Percentiles rank a stretch among this genome's conserved stretches.
phyloP scores from a whole-genome alignment of 1,284 basidiomycete species.

The Cutaneotrichosporon sp. region DNA sequence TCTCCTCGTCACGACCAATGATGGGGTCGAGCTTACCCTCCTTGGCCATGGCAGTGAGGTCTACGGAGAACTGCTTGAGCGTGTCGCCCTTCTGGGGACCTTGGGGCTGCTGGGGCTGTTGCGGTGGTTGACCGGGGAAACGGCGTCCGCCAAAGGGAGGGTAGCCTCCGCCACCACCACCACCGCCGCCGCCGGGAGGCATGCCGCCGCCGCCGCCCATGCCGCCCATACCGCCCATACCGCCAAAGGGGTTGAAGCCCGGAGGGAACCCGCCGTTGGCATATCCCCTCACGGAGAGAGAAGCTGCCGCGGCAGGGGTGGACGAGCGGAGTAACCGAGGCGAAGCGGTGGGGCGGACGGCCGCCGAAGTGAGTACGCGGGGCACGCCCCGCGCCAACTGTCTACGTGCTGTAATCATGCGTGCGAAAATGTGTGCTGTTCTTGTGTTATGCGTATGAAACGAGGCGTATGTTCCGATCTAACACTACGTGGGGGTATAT shows the following conservation, averaged over 20 bases:
- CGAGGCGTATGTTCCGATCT: neutral
- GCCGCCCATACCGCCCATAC: neutral
- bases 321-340: neutral
- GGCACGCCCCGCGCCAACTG: constrained; percentile 7
- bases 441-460: neutral
- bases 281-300: neutral
- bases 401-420: constrained; percentile 17
- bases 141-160: constrained; percentile 5
- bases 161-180: neutral
- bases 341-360: neutral
- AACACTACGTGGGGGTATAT: no score
- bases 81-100: constrained; percentile 65
- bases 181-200: neutral
- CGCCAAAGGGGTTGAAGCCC: constrained; percentile 5
- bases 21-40: constrained; percentile 83
- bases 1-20: constrained; percentile 87
- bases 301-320: neutral
- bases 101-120: constrained; percentile 19
- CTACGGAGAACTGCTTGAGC: constrained; percentile 75
- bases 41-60: constrained; percentile 74
- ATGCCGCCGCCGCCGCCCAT: constrained; percentile 26
- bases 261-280: constrained; percentile 20
- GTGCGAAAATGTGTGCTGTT: neutral
- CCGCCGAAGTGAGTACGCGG: constrained; percentile 5
- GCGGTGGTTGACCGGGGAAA: constrained; percentile 9